Conservation (phyloP, 495 filamentous ascomycete genomes). For the Daldinia vernicosa region DNA sequence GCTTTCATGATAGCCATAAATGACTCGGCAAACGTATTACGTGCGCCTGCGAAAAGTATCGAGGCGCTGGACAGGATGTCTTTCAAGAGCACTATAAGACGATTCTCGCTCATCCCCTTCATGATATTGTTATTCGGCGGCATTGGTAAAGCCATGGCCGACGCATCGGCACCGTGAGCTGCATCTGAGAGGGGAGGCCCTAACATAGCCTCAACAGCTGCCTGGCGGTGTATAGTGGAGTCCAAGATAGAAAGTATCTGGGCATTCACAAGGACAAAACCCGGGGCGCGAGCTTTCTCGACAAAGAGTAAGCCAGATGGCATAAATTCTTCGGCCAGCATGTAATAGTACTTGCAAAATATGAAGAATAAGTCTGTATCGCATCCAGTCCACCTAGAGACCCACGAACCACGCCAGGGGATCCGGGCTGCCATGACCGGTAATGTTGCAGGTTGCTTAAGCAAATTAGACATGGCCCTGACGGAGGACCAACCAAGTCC, state of each 20-base stretch:
- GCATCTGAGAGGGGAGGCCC: conserved; percentile 79
- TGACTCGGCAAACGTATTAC: conserved; percentile 78
- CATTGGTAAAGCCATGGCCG: conserved; percentile 71
- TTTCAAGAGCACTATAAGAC: conserved; percentile 84
- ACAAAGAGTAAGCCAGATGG: conserved; percentile 66
- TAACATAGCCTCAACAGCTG: conserved; percentile 59
- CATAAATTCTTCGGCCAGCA: conserved; percentile 82
- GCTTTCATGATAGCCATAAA: conserved; percentile 79
- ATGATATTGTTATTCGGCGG: conserved; percentile 70
- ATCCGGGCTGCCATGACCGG: conserved; percentile 78
- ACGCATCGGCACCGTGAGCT: conserved; percentile 75
- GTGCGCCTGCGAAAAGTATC: conserved; percentile 51
- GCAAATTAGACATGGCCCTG: conserved; percentile 65
- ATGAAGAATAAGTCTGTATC: conserved; percentile 95
- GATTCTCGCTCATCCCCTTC: conserved; percentile 90
- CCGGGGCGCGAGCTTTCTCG: conserved; percentile 78
- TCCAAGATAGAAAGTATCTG: conserved; percentile 86
- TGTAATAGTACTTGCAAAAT: conserved; percentile 90
- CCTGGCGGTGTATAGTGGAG: conserved; percentile 81
- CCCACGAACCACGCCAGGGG: conserved; percentile 87
- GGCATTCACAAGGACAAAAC: conserved; percentile 82
- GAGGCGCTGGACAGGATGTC: conserved; percentile 75
- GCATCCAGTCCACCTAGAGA: conserved; percentile 83
- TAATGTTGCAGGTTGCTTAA: conserved; percentile 72
- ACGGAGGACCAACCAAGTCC: conserved; percentile 76